A percentile compares a stretch with the other conserved stretches of the same genome.
Evolutionary conservation across 2,329 filamentous ascomycete species (phyloP).

Genomic region (Penicillium sp.): DNA sequence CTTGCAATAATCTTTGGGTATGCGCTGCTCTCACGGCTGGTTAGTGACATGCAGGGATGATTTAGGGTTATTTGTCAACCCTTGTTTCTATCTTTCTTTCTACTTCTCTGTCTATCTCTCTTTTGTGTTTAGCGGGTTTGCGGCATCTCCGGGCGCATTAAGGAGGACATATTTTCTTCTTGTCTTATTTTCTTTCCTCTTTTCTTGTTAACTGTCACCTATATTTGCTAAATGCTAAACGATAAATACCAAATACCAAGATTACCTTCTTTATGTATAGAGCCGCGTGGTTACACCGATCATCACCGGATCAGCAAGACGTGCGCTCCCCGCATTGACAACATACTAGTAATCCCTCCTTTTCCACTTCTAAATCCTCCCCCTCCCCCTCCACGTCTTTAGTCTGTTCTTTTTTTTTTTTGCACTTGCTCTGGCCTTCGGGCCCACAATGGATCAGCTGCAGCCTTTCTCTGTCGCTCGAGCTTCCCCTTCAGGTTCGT

Average conservation of each 20-base stretch:
- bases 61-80: conserved; percentile 4
- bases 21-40: conserved; percentile 76
- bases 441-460: conserved; percentile 30
- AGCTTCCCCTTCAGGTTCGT: conserved; percentile 33
- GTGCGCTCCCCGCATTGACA: conserved; percentile 20
- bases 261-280: background rate
- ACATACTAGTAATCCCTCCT: conserved; percentile 23
- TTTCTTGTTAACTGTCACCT: background rate
- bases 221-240: too few species aligned
- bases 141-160: conserved; percentile 20
- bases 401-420: background rate
- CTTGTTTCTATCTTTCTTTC: conserved; percentile 1
- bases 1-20: conserved; percentile 77
- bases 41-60: conserved; percentile 58
- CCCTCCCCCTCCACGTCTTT: conserved; percentile 7
- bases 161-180: background rate
- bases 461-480: conserved; percentile 23
- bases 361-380: conserved; percentile 28
- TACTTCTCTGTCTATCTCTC: conserved; percentile 11
- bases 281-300: conserved; percentile 20
- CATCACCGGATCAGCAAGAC: conserved; percentile 22
- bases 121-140: conserved; percentile 6
- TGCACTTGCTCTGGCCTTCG: conserved; percentile 21
- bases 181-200: background rate
- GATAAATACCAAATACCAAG: background rate